Conservation (phyloP, 768 basidiomycete species). For the Tephrocybe sp. region DNA sequence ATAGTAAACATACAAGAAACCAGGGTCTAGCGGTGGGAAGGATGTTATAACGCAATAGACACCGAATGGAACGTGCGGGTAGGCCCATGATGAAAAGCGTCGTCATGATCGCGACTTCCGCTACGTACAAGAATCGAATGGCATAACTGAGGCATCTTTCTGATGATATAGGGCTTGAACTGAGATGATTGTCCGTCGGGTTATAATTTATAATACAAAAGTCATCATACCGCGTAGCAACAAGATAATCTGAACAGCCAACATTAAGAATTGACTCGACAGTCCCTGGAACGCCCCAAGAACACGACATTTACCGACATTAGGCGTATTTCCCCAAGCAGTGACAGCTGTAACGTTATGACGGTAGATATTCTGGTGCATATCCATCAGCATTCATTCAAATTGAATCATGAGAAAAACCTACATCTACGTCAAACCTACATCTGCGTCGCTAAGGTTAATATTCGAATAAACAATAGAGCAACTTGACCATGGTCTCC, state of each 20-base stretch:
- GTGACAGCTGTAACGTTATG: constrained; percentile 15
- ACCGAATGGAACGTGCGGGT: constrained; percentile 15
- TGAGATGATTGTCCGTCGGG: neutral
- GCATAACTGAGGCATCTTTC: constrained; percentile 12
- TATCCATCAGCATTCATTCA: too few relatives aligned
- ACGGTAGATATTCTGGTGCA: constrained; percentile 13
- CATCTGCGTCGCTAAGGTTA: constrained; percentile 18
- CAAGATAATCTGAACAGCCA: constrained; percentile 21
- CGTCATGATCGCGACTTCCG: constrained; percentile 16
- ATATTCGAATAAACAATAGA: constrained; percentile 21
- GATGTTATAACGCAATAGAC: constrained; percentile 19
- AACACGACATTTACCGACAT: constrained; percentile 7
- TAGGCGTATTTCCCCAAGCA: constrained; percentile 7
- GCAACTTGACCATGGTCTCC: constrained; percentile 22
- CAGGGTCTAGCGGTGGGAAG: constrained; percentile 15
- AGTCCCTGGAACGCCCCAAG: constrained; percentile 20
- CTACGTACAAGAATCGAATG: constrained; percentile 13
- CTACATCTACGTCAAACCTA: constrained; percentile 20
- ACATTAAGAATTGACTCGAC: constrained; percentile 19
- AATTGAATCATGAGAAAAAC: too few relatives aligned
- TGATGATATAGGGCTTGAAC: constrained; percentile 23
- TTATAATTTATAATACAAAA: neutral
- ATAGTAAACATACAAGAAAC: constrained; percentile 21
- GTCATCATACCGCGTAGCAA: constrained; percentile 19
- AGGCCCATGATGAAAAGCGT: constrained; percentile 12